phyloP scores from a whole-genome alignment of 2,329 filamentous ascomycete species.

The Coniella lustricola region DNA sequence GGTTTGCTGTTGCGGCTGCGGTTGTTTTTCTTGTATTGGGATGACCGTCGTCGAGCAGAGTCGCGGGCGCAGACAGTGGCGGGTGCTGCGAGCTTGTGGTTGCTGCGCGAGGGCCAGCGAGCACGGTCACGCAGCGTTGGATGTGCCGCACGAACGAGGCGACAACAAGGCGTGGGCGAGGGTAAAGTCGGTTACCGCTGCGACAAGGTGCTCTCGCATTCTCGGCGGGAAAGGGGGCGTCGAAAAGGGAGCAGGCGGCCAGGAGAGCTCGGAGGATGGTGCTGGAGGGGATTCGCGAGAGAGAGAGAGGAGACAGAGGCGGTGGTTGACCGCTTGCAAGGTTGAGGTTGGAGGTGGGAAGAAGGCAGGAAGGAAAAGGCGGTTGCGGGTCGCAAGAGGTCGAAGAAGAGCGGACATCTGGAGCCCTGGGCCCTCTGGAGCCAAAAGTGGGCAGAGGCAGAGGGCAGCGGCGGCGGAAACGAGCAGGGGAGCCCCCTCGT shows the following conservation, averaged over 20 bases:
- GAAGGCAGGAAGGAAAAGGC: slow-evolving; percentile 6
- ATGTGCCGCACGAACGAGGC: too few relatives aligned
- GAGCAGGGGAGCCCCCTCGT: slow-evolving; percentile 14
- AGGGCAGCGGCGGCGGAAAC: slow-evolving; percentile 15
- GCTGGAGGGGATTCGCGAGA: too few relatives aligned
- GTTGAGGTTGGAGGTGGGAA: neutral
- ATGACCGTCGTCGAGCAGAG: too few relatives aligned
- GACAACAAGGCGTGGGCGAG: neutral
- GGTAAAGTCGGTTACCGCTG: neutral
- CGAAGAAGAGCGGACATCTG: slow-evolving; percentile 6
- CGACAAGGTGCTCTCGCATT: neutral
- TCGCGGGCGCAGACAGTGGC: too few relatives aligned
- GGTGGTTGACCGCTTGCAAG: slow-evolving; percentile 6
- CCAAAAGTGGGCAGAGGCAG: slow-evolving; percentile 11
- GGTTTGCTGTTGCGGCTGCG: too few relatives aligned
- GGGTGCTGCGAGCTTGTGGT: neutral
- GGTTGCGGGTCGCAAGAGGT: slow-evolving; percentile 4
- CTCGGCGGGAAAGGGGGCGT: neutral
- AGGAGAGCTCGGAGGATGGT: too few relatives aligned
- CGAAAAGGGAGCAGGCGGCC: neutral
- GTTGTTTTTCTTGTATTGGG: too few relatives aligned
- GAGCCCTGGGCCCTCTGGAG: slow-evolving; percentile 1
- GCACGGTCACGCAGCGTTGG: slow-evolving; percentile 1
- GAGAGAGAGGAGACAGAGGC: neutral
- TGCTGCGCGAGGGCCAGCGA: neutral